Percentiles rank a stretch among this genome's conserved stretches.
These are phyloP conservation scores for Entomortierella parvispora DNA, from an alignment of 192 early-diverging fungal species.

Conservation along the genomic window DNA sequence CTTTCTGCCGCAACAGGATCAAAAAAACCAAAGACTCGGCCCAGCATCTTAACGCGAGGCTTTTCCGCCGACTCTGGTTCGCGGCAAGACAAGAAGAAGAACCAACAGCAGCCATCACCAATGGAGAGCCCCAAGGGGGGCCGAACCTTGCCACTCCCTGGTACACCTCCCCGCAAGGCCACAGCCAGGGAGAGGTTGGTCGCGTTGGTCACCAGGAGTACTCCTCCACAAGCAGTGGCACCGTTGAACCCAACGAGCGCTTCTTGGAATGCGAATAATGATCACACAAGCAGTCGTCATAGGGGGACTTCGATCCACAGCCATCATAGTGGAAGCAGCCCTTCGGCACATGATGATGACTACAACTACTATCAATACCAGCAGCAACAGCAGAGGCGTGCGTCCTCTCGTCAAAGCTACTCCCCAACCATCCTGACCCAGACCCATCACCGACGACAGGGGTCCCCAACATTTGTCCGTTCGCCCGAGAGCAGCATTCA, in stretches of 20 bases:
- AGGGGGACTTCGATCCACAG: too few relatives aligned
- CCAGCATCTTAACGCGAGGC: constrained; percentile 27
- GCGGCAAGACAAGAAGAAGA: constrained; percentile 15
- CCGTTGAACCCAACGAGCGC: not conserved
- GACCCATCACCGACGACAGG: constrained; percentile 24
- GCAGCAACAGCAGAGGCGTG: constrained; percentile 6
- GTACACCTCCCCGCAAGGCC: constrained; percentile 8
- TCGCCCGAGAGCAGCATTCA: too few relatives aligned
- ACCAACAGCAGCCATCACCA: not conserved
- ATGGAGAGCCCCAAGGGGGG: not conserved
- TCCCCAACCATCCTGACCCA: constrained; percentile 19
- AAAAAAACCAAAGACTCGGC: constrained; percentile 8
- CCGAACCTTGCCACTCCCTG: not conserved
- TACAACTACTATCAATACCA: not conserved
- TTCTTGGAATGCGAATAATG: not conserved
- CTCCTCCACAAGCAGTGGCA: not conserved
- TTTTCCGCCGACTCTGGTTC: constrained; percentile 39
- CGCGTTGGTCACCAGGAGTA: constrained; percentile 21
- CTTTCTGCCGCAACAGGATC: too few relatives aligned
- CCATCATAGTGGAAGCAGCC: not conserved
- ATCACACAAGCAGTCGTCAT: too few relatives aligned
- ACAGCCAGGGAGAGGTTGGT: constrained; percentile 35
- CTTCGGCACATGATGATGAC: not conserved
- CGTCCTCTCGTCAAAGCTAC: not conserved
- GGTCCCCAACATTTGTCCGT: constrained; percentile 23